phyloP scores from a whole-genome alignment of 345 rosid species.

The Arabidopsis suecica region DNA sequence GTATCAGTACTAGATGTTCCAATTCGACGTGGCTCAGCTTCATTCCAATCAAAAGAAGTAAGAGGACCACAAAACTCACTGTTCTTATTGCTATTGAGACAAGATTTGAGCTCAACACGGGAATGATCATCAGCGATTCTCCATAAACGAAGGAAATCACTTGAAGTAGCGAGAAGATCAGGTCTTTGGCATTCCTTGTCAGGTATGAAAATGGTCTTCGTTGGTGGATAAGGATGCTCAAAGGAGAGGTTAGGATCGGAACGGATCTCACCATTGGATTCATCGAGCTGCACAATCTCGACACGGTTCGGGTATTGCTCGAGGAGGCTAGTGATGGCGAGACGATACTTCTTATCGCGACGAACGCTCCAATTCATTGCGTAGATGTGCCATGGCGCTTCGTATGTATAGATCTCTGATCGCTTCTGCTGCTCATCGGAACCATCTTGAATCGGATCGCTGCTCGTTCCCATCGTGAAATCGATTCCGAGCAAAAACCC shows the following conservation, averaged over 20 bases:
- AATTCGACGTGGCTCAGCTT: slow-evolving; percentile 89
- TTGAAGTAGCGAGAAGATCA: slow-evolving; percentile 92
- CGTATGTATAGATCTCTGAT: slow-evolving; percentile 96
- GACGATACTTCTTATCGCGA: slow-evolving; percentile 94
- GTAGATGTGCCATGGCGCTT: slow-evolving; percentile 97
- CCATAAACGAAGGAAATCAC: slow-evolving; percentile 96
- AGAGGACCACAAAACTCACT: slow-evolving; percentile 89
- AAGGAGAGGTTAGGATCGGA: slow-evolving; percentile 82
- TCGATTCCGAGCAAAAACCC: slow-evolving; percentile 42
- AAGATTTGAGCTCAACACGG: slow-evolving; percentile 70
- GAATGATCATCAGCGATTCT: slow-evolving; percentile 68
- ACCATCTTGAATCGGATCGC: slow-evolving; percentile 79
- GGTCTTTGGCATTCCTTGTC: slow-evolving; percentile 89
- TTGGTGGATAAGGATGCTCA: slow-evolving; percentile 93
- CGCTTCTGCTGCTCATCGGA: slow-evolving; percentile 95
- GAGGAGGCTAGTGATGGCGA: slow-evolving; percentile 90
- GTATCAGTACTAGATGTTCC: slow-evolving; percentile 94
- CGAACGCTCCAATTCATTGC: slow-evolving; percentile 99
- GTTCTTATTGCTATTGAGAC: slow-evolving; percentile 90
- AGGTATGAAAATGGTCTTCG: slow-evolving; percentile 88
- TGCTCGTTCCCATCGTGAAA: slow-evolving; percentile 63
- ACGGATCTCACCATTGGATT: slow-evolving; percentile 94
- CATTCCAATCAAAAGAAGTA: slow-evolving; percentile 99
- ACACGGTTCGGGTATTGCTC: slow-evolving; percentile 80
- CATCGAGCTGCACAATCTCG: slow-evolving; percentile 96